Percentiles rank a stretch among this genome's conserved stretches.
Evolutionary conservation across 192 early-diverging fungal genomes (phyloP).

Genomic region (Geranomyces variabilis): DNA sequence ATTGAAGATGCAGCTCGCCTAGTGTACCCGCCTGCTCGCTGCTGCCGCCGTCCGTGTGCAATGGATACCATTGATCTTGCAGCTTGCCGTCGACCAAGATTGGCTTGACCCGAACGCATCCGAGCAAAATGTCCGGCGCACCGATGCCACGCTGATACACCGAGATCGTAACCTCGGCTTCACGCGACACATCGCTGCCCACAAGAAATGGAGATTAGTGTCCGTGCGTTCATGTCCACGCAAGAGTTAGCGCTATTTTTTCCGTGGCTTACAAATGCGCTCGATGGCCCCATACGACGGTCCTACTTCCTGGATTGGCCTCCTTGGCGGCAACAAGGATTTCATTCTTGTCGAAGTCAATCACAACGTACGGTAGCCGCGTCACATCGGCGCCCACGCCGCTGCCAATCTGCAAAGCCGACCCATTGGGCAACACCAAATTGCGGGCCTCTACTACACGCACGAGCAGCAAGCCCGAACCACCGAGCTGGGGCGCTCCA

Average conservation of each 20-base stretch:
- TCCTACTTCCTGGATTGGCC: slow-evolving; percentile 28
- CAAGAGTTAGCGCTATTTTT: background rate
- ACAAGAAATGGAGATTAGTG: background rate
- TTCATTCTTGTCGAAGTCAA: slow-evolving; percentile 96
- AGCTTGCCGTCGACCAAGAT: slow-evolving; percentile 36
- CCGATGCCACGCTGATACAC: slow-evolving; percentile 33
- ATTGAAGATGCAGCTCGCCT: slow-evolving; percentile 43
- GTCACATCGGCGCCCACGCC: slow-evolving; percentile 31
- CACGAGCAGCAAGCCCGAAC: slow-evolving; percentile 64
- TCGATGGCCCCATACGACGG: slow-evolving; percentile 36
- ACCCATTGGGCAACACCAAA: slow-evolving; percentile 53
- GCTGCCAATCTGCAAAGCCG: slow-evolving; percentile 24
- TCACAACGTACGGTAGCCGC: slow-evolving; percentile 75
- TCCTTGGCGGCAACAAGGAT: slow-evolving; percentile 59
- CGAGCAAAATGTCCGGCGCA: slow-evolving; percentile 25
- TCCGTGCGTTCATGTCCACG: background rate
- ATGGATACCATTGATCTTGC: slow-evolving; percentile 39
- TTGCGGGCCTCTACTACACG: slow-evolving; percentile 81
- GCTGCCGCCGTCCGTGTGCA: slow-evolving; percentile 20
- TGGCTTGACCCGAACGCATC: slow-evolving; percentile 32
- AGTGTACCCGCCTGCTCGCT: slow-evolving; percentile 16
- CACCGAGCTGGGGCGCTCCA: slow-evolving; percentile 19
- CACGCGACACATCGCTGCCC: slow-evolving; percentile 44
- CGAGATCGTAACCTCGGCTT: slow-evolving; percentile 36
- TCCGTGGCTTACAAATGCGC: slow-evolving; percentile 47